Evolutionary conservation across 2,329 filamentous ascomycete genomes (phyloP).

Genomic region (Dendrostoma leiphaemia): DNA sequence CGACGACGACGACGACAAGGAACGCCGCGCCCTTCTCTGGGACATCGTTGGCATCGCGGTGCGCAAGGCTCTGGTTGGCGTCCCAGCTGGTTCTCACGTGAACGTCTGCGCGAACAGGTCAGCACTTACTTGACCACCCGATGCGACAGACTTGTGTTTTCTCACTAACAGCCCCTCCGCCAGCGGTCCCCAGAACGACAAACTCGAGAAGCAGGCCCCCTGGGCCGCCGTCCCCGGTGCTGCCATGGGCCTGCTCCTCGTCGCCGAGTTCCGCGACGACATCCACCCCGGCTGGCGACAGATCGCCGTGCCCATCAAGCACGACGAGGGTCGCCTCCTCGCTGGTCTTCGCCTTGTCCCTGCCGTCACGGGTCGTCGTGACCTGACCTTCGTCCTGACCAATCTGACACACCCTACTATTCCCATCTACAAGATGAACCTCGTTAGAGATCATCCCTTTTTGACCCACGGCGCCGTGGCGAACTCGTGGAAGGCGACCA

Average conservation of each 20-base stretch:
- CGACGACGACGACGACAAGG: neutral
- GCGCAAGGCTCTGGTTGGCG: neutral
- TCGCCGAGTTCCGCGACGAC: constrained; percentile 11
- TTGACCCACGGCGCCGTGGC: constrained; percentile 5
- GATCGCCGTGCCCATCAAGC: constrained; percentile 11
- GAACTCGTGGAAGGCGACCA: constrained; percentile 15
- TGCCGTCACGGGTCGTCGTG: neutral
- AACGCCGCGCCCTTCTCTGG: neutral
- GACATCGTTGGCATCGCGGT: neutral
- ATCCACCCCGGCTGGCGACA: constrained; percentile 17
- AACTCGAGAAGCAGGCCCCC: neutral
- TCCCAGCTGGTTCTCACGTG: constrained; percentile 12
- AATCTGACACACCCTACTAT: constrained; percentile 12
- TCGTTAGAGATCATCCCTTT: neutral
- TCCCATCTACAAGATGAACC: neutral
- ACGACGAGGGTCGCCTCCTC: constrained; percentile 8
- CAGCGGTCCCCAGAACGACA: neutral
- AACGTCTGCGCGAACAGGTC: constrained; percentile 13
- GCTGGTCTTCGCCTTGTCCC: constrained; percentile 10
- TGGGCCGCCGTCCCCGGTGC: constrained; percentile 10
- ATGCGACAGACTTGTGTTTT: neutral
- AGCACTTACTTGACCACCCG: neutral
- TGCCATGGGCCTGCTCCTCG: constrained; percentile 6
- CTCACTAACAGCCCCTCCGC: too few species aligned
- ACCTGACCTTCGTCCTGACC: constrained; percentile 4